Base-by-base conservation (phyloP, 1,284 basidiomycete genomes). In the Cryptococcus sp. region DNA sequence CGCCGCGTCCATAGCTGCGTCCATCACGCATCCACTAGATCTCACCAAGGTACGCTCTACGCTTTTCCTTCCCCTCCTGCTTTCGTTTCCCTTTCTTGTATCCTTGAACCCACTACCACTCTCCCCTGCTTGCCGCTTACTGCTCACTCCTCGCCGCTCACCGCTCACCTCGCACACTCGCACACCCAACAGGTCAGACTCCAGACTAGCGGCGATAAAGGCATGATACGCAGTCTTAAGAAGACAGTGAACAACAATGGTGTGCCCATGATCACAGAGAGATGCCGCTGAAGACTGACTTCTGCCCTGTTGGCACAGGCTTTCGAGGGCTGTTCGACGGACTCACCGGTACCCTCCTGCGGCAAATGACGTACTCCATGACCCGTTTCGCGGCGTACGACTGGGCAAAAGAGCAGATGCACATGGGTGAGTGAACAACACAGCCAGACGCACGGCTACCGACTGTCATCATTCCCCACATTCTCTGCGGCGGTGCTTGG, bases 351-450 rank as follows among this genome's bases (percentile, higher is more conserved):
- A 94, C 92, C 31, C 88, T 91, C 84, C 80, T 94, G 72, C 85
- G 93, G 39, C 93, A 95, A 79, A 91, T 94, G 91, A 91, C 88
- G 25, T 94, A 94, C 80, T 93, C 90, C 47, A 82, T 94, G 74
- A 93, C 90, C 73, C 85, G 92, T 16, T 95, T 95, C 82, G 93
- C 91, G 84, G 90, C 90, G 22, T 94, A 94, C 78, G 92, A 95
- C 69, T 88, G 90, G 79, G 88, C 89, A 74, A 94, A 94, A 83
- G 90, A 88, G 80, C 67, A 86, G 5, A 69, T 93, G 1, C 88
- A 88, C 31, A 87, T 87, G 8, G 81, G 83, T 80, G 49, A 62
- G 69, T 64, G n/a, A 39, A 10, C 13, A 17, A 19, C 15, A 39
- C 22, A 39, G 16, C 20, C 17, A 16, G 38, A 3, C 31, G 8